Conservation (phyloP, 176 grass and related monocot genomes). For the Thinopyrum elongatum region DNA sequence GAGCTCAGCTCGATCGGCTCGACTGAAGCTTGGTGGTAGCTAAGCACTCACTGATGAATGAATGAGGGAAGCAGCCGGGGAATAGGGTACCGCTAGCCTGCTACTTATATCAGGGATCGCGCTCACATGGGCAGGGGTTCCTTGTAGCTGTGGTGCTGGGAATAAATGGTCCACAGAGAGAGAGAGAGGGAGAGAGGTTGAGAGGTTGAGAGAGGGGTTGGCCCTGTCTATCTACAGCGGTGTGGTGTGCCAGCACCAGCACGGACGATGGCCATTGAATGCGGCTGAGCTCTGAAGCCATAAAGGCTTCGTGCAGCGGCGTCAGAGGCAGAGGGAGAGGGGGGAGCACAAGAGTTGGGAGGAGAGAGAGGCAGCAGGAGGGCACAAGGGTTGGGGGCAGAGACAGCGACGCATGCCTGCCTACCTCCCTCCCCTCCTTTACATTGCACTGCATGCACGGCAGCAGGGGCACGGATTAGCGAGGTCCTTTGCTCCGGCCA, state of each 20-base stretch:
- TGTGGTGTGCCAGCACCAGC: not conserved
- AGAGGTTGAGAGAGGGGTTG: conserved; percentile 19
- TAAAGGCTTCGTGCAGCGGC: conserved; percentile 29
- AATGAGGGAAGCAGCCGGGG: conserved; percentile 5
- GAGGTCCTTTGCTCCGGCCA: conserved; percentile 14
- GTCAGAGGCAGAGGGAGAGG: not conserved
- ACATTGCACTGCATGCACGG: not conserved
- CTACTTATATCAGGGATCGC: conserved; percentile 31
- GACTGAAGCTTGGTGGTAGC: conserved; percentile 11
- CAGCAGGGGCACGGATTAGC: conserved; percentile 38
- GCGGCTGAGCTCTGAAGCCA: conserved; percentile 42
- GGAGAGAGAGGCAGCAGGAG: conserved; percentile 12
- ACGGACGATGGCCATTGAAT: conserved; percentile 51
- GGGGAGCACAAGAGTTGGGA: conserved; percentile 45
- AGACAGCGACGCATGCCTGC: conserved; percentile 27
- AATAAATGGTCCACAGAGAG: conserved; percentile 21
- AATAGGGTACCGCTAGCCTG: not conserved
- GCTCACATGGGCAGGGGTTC: conserved; percentile 38
- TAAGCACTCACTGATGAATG: not conserved
- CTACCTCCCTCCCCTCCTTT: not conserved
- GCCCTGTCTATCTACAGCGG: conserved; percentile 27
- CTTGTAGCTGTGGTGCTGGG: conserved; percentile 24
- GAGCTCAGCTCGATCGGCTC: not conserved
- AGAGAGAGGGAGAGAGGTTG: conserved; percentile 16
- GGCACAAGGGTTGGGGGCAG: conserved; percentile 18